Base-by-base conservation (phyloP, 805 yeast genomes). In the Saccharomycopsis schoenii region DNA sequence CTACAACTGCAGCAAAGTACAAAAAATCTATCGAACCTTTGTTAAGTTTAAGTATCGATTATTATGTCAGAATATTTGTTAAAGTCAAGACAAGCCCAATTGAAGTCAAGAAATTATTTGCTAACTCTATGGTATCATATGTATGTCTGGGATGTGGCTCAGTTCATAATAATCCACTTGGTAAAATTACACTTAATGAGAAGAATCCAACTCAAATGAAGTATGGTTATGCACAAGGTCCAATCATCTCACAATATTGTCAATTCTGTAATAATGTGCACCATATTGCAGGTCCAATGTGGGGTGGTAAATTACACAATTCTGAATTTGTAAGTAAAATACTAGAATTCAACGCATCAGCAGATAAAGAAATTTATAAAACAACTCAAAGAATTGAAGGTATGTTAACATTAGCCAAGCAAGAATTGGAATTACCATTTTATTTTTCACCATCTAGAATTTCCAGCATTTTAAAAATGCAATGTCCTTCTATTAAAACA, bases 231-330 rank as follows among this genome's bases (percentile, higher is more conserved):
- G 83, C 90, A 1, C 82, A 79, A 64, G 88, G 88, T 2, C 85
- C 86, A 0, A 79, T 84, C 2, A 79, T 84, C 1, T 82, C 84
- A 11, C 73, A 79, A 9, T 69, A 76, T 51, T 94, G 99, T 74
- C 69, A 77, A 34, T 84, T 78, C 71, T 94, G 99, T 74, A 85
- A 81, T 0, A 71, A 72, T 47, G 79, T 82, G 1, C 82, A 82
- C 71, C 96, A 89, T 70, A 70, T 94, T 41, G 91, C 93, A 8
- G 99, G 99, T 3, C 99, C 99, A 63, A 88, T 94, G 97, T 94
- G 96, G 88, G 91, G 84, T 11, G 96, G 91, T 0, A 76, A 80
- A 6, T 72, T 94, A 61, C 98, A 93, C 68, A 80, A 86, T 68
- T 70, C 71, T 29, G 82, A 79, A 19, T 94, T 93, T 68, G 77